Evolutionary conservation across 768 basidiomycete genomes (phyloP), one percentile per base, ranked within the genome.

Genomic region (Pisolithus orientalis): DNA sequence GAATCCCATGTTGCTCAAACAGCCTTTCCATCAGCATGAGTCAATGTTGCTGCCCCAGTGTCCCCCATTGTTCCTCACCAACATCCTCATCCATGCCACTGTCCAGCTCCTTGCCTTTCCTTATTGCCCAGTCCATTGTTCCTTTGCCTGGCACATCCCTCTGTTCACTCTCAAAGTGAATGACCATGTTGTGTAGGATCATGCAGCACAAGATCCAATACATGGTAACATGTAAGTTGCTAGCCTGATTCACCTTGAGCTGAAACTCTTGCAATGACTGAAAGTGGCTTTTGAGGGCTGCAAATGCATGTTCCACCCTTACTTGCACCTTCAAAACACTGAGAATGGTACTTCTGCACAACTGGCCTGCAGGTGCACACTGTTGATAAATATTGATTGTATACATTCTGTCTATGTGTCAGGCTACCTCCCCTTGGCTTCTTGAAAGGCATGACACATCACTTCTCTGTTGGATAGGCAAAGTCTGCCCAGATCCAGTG

Each of bases 151-250:
- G n/a, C n/a, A n/a, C n/a, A n/a, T n/a, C n/a, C 40, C 11, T 32
- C 31, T 6, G 4, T 24, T 4, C n/a, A n/a, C n/a, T 24, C 40
- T 21, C 40, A 42, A 42, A 17, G 6, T 42, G 40, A 17, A 42
- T 21, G 17, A 42, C 21, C 40, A 51, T 51, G 29, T 51, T 51
- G 27, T 51, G 50, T 9, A 51, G 39, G 38, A 51, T 51, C n/a
- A 51, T 17, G 29, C 38, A 40, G 11, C 50, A 51, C 28, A 16
- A 6, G 6, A 42, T 29, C 50, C 50, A 51, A 9, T 40, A 21
- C 10, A 40, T 1, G 2, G 27, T 25, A 28, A 31, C 24, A 21
- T 42, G 4, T 8, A 51, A 29, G 21, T 51, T 10, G n/a, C 25
- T 42, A 6, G n/a, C n/a, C n/a, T 40, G 28, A 21, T 14, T 21